A percentile compares a stretch with the other conserved stretches of the same genome.
These are phyloP conservation scores for Mangifera indica DNA, from an alignment of 345 rosid genomes.

Conservation along the genomic window DNA sequence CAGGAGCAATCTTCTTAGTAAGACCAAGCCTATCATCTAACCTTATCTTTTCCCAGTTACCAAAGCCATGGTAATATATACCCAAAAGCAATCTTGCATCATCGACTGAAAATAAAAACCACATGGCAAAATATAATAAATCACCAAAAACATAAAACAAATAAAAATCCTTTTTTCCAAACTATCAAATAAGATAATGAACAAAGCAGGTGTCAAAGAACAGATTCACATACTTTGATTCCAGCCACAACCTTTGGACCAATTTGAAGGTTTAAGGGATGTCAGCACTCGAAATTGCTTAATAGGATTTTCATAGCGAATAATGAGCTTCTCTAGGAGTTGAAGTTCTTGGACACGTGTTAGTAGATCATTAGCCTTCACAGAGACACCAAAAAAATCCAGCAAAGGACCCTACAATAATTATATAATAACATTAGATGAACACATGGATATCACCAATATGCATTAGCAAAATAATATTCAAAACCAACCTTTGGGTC, in stretches of 20 bases:
- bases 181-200: neutral
- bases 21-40: slow-evolving; percentile 93
- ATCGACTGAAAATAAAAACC: slow-evolving; percentile 56
- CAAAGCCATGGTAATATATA: slow-evolving; percentile 85
- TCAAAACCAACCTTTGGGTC: slow-evolving; percentile 69
- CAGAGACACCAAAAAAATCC: slow-evolving; percentile 96
- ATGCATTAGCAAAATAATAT: neutral
- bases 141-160: neutral
- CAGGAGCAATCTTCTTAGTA: slow-evolving; percentile 95
- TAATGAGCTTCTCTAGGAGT: slow-evolving; percentile 76
- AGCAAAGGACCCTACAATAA: slow-evolving; percentile 76
- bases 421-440: neutral
- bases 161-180: neutral
- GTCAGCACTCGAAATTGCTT: slow-evolving; percentile 80
- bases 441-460: neutral
- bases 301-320: slow-evolving; percentile 77
- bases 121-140: slow-evolving; percentile 14
- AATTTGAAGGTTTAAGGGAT: slow-evolving; percentile 93
- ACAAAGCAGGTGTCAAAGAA: slow-evolving; percentile 2
- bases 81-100: slow-evolving; percentile 99
- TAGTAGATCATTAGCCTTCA: slow-evolving; percentile 81
- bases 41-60: slow-evolving; percentile 97
- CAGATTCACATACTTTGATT: slow-evolving; percentile 66
- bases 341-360: slow-evolving; percentile 90
- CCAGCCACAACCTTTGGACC: slow-evolving; percentile 99